Percentiles rank a stretch among this genome's conserved stretches.
phyloP scores from a whole-genome alignment of 495 filamentous ascomycete genomes.

The Peziza echinospora region DNA sequence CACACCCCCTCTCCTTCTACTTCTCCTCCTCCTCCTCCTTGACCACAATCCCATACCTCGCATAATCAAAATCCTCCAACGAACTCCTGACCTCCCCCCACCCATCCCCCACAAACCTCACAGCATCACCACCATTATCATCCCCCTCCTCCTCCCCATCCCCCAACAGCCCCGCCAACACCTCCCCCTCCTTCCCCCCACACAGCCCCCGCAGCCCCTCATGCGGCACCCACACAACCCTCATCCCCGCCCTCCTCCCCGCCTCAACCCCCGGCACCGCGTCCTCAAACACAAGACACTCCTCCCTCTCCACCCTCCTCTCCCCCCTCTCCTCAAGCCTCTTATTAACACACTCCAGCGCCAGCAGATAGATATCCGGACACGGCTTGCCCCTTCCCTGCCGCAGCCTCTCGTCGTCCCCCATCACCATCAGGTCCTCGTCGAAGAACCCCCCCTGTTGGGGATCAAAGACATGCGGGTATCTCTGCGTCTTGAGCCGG shows the following conservation, averaged over 20 bases:
- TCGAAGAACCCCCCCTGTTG: too few relatives aligned
- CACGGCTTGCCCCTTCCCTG: constrained; percentile 72
- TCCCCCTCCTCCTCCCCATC: constrained; percentile 25
- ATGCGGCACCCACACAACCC: constrained; percentile 85
- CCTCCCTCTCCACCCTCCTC: constrained; percentile 48
- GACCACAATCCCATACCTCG: constrained; percentile 21
- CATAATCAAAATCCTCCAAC: constrained; percentile 16
- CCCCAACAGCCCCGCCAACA: constrained; percentile 63
- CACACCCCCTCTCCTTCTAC: background rate
- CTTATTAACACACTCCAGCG: constrained; percentile 64
- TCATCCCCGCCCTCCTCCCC: constrained; percentile 80
- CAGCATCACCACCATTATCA: constrained; percentile 24
- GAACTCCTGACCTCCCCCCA: constrained; percentile 14
- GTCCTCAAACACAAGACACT: constrained; percentile 95
- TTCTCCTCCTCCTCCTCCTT: background rate
- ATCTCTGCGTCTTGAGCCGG: constrained; percentile 42
- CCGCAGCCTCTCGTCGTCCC: constrained; percentile 67
- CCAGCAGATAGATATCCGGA: constrained; percentile 85
- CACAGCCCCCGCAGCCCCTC: constrained; percentile 54
- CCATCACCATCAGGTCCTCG: constrained; percentile 44
- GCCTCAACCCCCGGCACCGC: constrained; percentile 81
- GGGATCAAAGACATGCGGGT: constrained; percentile 42
- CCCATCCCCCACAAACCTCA: constrained; percentile 21
- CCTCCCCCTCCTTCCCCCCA: constrained; percentile 50
- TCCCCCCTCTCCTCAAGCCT: constrained; percentile 37